Conservation (phyloP, 192 early-diverging fungal genomes). For the Podila epigama region DNA sequence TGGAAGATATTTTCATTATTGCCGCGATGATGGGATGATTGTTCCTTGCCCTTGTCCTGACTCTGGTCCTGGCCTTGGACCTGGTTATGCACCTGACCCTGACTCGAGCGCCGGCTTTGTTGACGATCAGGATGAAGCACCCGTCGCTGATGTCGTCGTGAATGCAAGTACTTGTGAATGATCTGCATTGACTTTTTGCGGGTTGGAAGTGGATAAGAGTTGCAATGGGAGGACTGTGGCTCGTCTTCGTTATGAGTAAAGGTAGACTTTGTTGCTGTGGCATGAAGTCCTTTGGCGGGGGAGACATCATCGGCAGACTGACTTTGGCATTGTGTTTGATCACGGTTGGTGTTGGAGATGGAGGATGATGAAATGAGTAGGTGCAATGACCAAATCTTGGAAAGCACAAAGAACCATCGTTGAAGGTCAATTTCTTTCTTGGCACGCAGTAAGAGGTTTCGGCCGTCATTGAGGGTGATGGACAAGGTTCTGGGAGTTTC, state of each 20-base stretch:
- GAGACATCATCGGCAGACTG: too few species aligned
- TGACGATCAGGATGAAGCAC: background rate
- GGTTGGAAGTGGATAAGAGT: background rate
- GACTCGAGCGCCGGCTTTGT: background rate
- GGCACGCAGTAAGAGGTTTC: conserved; percentile 7
- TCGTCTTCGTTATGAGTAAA: background rate
- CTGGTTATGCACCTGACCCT: too few species aligned
- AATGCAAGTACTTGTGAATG: background rate
- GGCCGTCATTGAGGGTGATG: conserved; percentile 19
- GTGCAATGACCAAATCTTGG: conserved; percentile 27
- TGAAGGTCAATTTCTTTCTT: conserved; percentile 31
- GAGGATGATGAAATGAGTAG: background rate
- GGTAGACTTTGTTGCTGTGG: too few species aligned
- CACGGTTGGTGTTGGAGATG: too few species aligned
- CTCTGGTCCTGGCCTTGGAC: too few species aligned
- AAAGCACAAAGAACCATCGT: conserved; percentile 27
- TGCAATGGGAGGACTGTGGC: background rate
- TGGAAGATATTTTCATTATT: too few species aligned
- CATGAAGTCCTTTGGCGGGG: too few species aligned
- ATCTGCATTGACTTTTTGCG: background rate
- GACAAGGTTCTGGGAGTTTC: conserved; percentile 7
- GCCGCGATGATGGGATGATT: too few species aligned
- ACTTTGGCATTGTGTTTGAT: too few species aligned
- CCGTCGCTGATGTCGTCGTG: background rate
- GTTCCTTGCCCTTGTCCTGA: too few species aligned